A percentile compares a stretch with the other conserved stretches of the same genome.
phyloP scores from a whole-genome alignment of 768 basidiomycete genomes.

The Rhizopogon vesiculosus region DNA sequence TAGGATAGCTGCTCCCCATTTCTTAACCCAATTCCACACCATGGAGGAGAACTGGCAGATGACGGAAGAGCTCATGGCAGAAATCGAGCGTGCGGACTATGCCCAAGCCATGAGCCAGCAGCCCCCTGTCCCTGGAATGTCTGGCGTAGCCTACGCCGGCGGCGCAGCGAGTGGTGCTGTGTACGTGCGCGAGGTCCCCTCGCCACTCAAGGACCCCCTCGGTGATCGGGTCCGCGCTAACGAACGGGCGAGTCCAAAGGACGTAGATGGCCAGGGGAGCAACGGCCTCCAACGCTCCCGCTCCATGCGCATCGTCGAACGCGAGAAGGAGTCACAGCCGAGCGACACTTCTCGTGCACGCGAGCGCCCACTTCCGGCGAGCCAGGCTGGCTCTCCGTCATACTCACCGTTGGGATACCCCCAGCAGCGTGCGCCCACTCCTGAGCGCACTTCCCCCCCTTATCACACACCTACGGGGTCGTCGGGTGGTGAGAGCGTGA shows the following conservation, averaged over 20 bases:
- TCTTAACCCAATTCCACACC: constrained; percentile 50
- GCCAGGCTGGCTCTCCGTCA: constrained; percentile 32
- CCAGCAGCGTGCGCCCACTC: constrained; percentile 41
- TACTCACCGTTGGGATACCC: constrained; percentile 37
- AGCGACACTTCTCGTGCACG: constrained; percentile 19
- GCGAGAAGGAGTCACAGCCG: constrained; percentile 38
- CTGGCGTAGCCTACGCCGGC: constrained; percentile 44
- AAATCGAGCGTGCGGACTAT: constrained; percentile 68
- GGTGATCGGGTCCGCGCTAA: constrained; percentile 50
- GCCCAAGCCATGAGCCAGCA: constrained; percentile 50
- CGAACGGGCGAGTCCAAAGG: constrained; percentile 55
- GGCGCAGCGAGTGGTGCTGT: constrained; percentile 37
- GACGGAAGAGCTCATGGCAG: constrained; percentile 65
- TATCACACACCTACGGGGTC: constrained; percentile 46
- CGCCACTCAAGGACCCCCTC: constrained; percentile 45
- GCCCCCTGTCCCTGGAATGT: constrained; percentile 30
- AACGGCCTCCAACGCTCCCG: constrained; percentile 16
- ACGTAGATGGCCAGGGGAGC: constrained; percentile 36
- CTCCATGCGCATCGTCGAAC: constrained; percentile 33
- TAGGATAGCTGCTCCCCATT: constrained; percentile 49
- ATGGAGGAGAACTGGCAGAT: constrained; percentile 60
- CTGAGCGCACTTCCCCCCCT: constrained; percentile 49
- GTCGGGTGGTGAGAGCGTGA: constrained; percentile 40
- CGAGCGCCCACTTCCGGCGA: constrained; percentile 26
- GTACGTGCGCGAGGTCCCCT: constrained; percentile 30